A percentile compares a stretch with the other conserved stretches of the same genome.
Conservation (phyloP, 2,329 filamentous ascomycete genomes). For the Epichloe coenophiala region DNA sequence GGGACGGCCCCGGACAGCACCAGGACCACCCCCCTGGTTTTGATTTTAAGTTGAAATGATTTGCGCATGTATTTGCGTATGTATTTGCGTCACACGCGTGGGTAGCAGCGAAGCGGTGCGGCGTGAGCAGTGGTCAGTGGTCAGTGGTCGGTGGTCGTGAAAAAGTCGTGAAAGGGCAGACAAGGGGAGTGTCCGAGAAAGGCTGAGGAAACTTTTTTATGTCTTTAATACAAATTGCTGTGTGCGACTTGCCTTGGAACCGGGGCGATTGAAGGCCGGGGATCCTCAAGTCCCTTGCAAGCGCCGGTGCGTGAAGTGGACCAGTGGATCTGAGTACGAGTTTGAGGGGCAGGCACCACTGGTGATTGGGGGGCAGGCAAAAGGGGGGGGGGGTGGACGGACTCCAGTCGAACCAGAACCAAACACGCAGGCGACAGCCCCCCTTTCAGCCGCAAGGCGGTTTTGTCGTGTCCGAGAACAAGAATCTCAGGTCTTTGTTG, state of each 20-base stretch:
- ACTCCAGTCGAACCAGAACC: too few relatives aligned
- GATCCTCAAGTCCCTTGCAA: background rate
- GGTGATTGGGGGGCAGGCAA: too few relatives aligned
- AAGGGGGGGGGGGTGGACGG: too few relatives aligned
- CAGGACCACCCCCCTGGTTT: background rate
- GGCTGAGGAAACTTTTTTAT: background rate
- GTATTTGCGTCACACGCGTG: background rate
- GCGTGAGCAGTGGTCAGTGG: background rate
- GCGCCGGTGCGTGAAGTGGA: background rate
- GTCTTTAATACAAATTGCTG: too few relatives aligned
- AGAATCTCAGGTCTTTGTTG: too few relatives aligned
- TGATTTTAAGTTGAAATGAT: background rate
- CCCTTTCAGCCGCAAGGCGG: too few relatives aligned
- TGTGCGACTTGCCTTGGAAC: too few relatives aligned
- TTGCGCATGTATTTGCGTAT: background rate
- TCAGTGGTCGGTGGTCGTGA: too few relatives aligned
- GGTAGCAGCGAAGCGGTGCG: conserved; percentile 1
- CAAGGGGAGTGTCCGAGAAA: background rate
- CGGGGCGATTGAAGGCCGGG: too few relatives aligned
- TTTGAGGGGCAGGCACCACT: too few relatives aligned
- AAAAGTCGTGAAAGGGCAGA: background rate
- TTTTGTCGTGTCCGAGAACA: too few relatives aligned
- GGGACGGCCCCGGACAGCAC: conserved; percentile 1
- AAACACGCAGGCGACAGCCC: too few relatives aligned
- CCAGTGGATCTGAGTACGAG: background rate